Conservation (phyloP, 1,284 basidiomycete genomes). For the Rugiboletus extremiorientalis region DNA sequence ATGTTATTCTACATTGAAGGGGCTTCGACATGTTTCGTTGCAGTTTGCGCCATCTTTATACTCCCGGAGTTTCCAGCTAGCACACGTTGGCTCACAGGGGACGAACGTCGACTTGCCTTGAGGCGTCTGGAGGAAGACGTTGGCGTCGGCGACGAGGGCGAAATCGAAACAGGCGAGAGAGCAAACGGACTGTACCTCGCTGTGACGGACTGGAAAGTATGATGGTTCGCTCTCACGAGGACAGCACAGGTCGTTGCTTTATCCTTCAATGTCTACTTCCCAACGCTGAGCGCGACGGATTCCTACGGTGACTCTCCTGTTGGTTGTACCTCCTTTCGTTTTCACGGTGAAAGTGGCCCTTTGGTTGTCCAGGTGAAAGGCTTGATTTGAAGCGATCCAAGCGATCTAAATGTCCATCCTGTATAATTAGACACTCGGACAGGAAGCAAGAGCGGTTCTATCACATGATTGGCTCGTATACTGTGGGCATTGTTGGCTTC, state of each 20-base stretch:
- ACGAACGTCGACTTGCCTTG: slow-evolving; percentile 68
- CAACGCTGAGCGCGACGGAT: slow-evolving; percentile 68
- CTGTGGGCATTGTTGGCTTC: slow-evolving; percentile 64
- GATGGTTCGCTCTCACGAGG: slow-evolving; percentile 57
- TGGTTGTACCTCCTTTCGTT: slow-evolving; percentile 81
- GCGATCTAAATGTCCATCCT: slow-evolving; percentile 13
- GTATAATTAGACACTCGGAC: slow-evolving; percentile 28
- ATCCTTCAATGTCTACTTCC: slow-evolving; percentile 79
- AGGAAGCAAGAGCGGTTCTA: slow-evolving; percentile 58
- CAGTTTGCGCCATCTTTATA: slow-evolving; percentile 60
- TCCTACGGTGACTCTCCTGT: slow-evolving; percentile 61
- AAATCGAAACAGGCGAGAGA: slow-evolving; percentile 30
- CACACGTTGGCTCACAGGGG: slow-evolving; percentile 57
- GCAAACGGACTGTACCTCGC: slow-evolving; percentile 56
- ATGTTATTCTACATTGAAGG: slow-evolving; percentile 83
- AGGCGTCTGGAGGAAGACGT: slow-evolving; percentile 75
- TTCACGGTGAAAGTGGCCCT: slow-evolving; percentile 62
- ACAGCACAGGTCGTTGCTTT: slow-evolving; percentile 37
- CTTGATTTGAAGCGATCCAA: background rate
- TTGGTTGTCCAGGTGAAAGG: slow-evolving; percentile 46
- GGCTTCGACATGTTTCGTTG: slow-evolving; percentile 63
- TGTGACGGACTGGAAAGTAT: slow-evolving; percentile 65
- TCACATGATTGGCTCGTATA: slow-evolving; percentile 57
- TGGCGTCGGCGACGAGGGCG: slow-evolving; percentile 36
- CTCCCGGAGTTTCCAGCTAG: slow-evolving; percentile 77